Conservation (phyloP, 2,329 filamentous ascomycete genomes). For the Zasmidium angulare region DNA sequence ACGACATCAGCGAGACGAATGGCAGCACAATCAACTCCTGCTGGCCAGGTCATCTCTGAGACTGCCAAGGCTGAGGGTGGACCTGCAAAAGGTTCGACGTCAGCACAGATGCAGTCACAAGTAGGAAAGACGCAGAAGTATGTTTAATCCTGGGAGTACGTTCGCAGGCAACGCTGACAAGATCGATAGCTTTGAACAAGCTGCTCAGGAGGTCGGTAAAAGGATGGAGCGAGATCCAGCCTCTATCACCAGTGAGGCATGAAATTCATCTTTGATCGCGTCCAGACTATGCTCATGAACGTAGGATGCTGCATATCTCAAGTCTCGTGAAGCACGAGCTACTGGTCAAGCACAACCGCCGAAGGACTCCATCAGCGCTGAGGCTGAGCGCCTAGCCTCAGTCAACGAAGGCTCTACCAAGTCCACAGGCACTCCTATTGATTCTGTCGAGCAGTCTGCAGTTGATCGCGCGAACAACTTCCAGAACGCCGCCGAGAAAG, state of each 20-base stretch:
- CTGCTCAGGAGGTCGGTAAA: conserved; percentile 24
- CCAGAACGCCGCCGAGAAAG: conserved; percentile 29
- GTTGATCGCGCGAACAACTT: conserved; percentile 35
- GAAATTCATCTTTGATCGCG: neutral
- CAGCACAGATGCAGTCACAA: conserved; percentile 37
- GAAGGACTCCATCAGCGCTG: conserved; percentile 36
- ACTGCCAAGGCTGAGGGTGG: conserved; percentile 35
- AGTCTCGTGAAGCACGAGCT: conserved; percentile 42
- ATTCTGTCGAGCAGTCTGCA: conserved; percentile 32
- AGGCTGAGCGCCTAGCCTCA: conserved; percentile 42
- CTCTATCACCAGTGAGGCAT: conserved; percentile 35
- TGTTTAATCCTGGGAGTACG: neutral
- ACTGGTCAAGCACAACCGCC: conserved; percentile 29
- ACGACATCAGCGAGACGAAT: conserved; percentile 12
- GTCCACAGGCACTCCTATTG: conserved; percentile 11
- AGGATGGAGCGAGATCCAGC: conserved; percentile 33
- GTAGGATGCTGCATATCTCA: conserved; percentile 41
- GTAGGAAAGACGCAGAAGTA: conserved; percentile 28
- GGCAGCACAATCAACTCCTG: conserved; percentile 18
- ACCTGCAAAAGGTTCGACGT: conserved; percentile 31
- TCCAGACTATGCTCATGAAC: neutral
- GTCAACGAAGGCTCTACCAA: conserved; percentile 29
- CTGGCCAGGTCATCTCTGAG: conserved; percentile 32
- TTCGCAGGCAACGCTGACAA: neutral
- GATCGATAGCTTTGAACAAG: conserved; percentile 26